Percentiles rank a stretch among this genome's conserved stretches.
phyloP scores from a whole-genome alignment of 1,139 yeast species.

The Saccharomyces hybrid region DNA sequence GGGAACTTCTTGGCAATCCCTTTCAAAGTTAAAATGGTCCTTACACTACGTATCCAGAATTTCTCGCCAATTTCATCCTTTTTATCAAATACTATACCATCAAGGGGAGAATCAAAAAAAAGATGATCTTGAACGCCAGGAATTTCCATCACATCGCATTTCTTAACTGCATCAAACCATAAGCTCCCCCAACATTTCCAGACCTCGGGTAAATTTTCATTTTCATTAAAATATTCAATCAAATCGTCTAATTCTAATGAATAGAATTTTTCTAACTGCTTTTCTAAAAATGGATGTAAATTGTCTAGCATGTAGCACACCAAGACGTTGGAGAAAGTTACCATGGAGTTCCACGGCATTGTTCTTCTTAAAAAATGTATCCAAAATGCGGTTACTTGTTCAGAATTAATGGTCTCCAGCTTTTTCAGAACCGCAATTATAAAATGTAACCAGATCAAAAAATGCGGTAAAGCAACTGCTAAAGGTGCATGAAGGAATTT shows the following conservation, averaged over 20 bases:
- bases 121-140: slow-evolving; percentile 55
- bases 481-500: slow-evolving; percentile 64
- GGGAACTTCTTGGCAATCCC: slow-evolving; percentile 22
- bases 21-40: slow-evolving; percentile 26
- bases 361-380: slow-evolving; percentile 44
- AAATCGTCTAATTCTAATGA: slow-evolving; percentile 27
- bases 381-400: slow-evolving; percentile 35
- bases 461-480: slow-evolving; percentile 62
- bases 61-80: slow-evolving; percentile 33
- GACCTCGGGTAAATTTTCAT: slow-evolving; percentile 62
- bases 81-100: slow-evolving; percentile 47
- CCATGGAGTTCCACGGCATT: slow-evolving; percentile 61
- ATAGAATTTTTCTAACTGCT: slow-evolving; percentile 18
- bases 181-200: slow-evolving; percentile 82
- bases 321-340: slow-evolving; percentile 51
- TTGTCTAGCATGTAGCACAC: slow-evolving; percentile 25
- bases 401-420: slow-evolving; percentile 31
- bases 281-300: slow-evolving; percentile 16
- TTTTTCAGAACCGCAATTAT: slow-evolving; percentile 56
- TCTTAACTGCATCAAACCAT: slow-evolving; percentile 53
- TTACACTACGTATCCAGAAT: slow-evolving; percentile 30
- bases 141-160: slow-evolving; percentile 43
- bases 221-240: slow-evolving; percentile 41
- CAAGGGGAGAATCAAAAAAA: slow-evolving; percentile 54
- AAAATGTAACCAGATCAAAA: slow-evolving; percentile 65